Evolutionary conservation across 257 asterid genomes (phyloP).

Genomic region (Capsicum baccatum): DNA sequence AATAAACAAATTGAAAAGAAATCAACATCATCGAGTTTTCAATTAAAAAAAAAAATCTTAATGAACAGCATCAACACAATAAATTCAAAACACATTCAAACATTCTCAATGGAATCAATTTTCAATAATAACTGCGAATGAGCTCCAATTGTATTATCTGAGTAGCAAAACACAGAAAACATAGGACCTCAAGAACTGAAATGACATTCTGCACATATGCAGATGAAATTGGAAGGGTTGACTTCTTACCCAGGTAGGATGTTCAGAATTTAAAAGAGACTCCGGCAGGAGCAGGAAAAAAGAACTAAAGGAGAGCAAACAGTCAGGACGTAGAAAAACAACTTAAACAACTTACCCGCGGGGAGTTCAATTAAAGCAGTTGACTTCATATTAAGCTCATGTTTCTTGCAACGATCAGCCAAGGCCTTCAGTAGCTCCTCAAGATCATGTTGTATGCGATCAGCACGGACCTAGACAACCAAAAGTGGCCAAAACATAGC

Average conservation of each 20-base stretch:
- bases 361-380: constrained; percentile 89
- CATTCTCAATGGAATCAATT: constrained; percentile 1
- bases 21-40: neutral
- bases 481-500: constrained; percentile 35
- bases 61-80: constrained; percentile 25
- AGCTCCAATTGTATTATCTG: constrained; percentile 15
- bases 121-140: constrained; percentile 21
- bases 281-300: neutral
- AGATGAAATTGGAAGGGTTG: constrained; percentile 3
- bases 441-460: constrained; percentile 95
- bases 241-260: constrained; percentile 20
- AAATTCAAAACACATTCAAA: neutral
- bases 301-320: constrained; percentile 29
- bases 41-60: no score
- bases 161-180: constrained; percentile 17
- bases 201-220: constrained; percentile 15
- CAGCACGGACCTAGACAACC: constrained; percentile 87
- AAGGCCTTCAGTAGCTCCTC: constrained; percentile 92
- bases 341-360: constrained; percentile 58
- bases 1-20: constrained; percentile 14
- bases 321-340: constrained; percentile 32
- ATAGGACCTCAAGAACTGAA: neutral
- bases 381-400: constrained; percentile 66
- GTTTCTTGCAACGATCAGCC: constrained; percentile 87
- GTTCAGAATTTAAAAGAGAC: constrained; percentile 10